Percentiles rank a stretch among this genome's conserved stretches.
Evolutionary conservation across 345 rosid genomes (phyloP).

Genomic region (Limnanthes douglasii): DNA sequence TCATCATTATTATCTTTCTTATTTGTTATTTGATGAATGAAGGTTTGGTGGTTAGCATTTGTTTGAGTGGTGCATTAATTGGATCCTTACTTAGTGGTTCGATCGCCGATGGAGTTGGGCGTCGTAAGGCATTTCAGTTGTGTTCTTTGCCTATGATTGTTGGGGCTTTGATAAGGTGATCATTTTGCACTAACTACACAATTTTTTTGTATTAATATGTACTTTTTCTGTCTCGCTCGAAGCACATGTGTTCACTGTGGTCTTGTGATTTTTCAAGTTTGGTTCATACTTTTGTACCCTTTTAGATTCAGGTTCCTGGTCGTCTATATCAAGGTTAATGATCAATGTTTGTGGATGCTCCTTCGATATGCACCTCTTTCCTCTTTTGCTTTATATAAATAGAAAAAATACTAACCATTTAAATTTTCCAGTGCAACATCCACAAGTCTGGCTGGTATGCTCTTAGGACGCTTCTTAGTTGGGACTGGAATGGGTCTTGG

Average conservation of each 20-base stretch:
- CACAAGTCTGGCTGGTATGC: constrained; percentile 58
- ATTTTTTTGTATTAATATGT: too few species aligned
- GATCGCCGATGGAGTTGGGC: constrained; percentile 74
- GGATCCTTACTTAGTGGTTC: constrained; percentile 83
- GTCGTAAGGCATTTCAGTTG: constrained; percentile 83
- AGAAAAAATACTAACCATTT: constrained; percentile 6
- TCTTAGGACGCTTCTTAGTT: constrained; percentile 76
- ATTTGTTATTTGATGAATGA: constrained; percentile 9
- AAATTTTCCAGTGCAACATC: constrained; percentile 47
- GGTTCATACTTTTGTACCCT: neutral
- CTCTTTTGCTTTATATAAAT: neutral
- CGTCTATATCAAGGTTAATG: too few species aligned
- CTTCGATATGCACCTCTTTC: neutral
- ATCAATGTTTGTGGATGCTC: too few species aligned
- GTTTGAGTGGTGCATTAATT: constrained; percentile 75
- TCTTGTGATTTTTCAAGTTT: too few species aligned
- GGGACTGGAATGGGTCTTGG: constrained; percentile 96
- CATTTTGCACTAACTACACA: too few species aligned
- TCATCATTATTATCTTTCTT: neutral
- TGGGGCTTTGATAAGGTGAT: constrained; percentile 74
- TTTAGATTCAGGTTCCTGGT: neutral
- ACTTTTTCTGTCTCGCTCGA: too few species aligned
- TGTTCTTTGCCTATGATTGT: constrained; percentile 80
- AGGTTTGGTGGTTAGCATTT: constrained; percentile 93
- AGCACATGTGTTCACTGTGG: too few species aligned